Base-by-base conservation (phyloP, 1,284 basidiomycete species). In the Microbotryomycetes sp. region DNA sequence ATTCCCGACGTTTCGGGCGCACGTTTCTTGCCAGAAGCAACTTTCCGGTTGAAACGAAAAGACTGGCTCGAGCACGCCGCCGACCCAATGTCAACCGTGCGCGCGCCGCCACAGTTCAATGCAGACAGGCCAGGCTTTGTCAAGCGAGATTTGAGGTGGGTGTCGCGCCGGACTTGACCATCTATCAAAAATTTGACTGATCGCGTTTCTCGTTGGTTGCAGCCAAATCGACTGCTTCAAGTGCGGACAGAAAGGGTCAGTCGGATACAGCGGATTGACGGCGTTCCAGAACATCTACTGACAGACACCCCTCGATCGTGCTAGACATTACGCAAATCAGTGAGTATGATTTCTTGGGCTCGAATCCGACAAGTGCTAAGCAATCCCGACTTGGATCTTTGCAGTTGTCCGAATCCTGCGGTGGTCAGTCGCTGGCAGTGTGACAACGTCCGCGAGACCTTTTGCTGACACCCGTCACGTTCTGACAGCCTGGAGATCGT, bases 161-260 rank as follows among this genome's bases (percentile, higher is more conserved):
- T 18, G 11, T 18, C 18, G 18, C 35, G n/a, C n/a, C n/a, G n/a
- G n/a, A n/a, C n/a, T n/a, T n/a, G n/a, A n/a, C n/a, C n/a, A n/a
- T n/a, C n/a, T n/a, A n/a, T n/a, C n/a, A n/a, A n/a, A n/a, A n/a
- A n/a, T n/a, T n/a, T n/a, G n/a, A n/a, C n/a, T n/a, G n/a, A n/a
- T n/a, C n/a, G n/a, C n/a, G n/a, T n/a, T n/a, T n/a, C n/a, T n/a
- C n/a, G n/a, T n/a, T 23, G 46, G 11, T 21, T 4, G 41, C 52
- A 61, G 63, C 28, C 28, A 49, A 21, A 50, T 65, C 29, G 52
- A 48, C 16, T 65, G 63, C 52, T 57, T 53, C 69, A 61, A 89
- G 87, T 91, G 89, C 71, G 88, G 88, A 53, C 87, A 91, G 76
- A 86, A 87, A 71, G 91, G 91, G 50, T 16, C 7, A 29, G 50